These are phyloP conservation scores for Geosiphon pyriformis DNA, from an alignment of 192 early-diverging fungal genomes.

Conservation along the genomic window DNA sequence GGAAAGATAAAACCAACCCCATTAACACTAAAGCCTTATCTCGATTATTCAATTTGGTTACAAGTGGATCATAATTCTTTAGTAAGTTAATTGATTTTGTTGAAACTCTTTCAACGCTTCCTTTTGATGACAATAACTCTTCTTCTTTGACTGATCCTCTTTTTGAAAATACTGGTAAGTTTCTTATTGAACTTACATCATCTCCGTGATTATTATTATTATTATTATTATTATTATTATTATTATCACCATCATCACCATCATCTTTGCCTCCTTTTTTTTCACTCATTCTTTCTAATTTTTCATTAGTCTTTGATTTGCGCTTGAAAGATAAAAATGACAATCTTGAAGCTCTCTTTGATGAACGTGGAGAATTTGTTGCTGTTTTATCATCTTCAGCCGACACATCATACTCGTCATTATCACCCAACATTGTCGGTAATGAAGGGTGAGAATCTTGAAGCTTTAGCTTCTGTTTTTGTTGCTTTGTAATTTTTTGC, in stretches of 20 bases:
- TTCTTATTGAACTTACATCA: not conserved
- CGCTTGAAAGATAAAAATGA: not conserved
- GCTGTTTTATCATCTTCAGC: not conserved
- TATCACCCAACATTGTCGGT: not conserved
- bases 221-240: not conserved
- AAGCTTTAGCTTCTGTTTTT: not conserved
- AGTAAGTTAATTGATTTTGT: not conserved
- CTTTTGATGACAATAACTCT: not conserved
- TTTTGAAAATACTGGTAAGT: not conserved
- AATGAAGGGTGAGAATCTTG: not conserved
- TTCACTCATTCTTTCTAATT: not conserved
- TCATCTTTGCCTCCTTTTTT: not conserved
- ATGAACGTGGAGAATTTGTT: not conserved
- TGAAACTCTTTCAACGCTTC: not conserved
- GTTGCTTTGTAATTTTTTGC: not conserved
- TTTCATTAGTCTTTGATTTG: not conserved
- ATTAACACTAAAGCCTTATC: constrained; percentile 1
- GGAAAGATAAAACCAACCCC: not conserved
- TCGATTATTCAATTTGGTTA: not conserved
- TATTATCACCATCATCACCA: not conserved
- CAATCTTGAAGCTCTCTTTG: not conserved
- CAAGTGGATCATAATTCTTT: not conserved
- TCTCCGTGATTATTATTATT: not conserved
- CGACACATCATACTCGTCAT: not conserved
- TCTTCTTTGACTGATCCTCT: not conserved